phyloP scores from a whole-genome alignment of 768 basidiomycete genomes.

The Amanita pallidorosea region DNA sequence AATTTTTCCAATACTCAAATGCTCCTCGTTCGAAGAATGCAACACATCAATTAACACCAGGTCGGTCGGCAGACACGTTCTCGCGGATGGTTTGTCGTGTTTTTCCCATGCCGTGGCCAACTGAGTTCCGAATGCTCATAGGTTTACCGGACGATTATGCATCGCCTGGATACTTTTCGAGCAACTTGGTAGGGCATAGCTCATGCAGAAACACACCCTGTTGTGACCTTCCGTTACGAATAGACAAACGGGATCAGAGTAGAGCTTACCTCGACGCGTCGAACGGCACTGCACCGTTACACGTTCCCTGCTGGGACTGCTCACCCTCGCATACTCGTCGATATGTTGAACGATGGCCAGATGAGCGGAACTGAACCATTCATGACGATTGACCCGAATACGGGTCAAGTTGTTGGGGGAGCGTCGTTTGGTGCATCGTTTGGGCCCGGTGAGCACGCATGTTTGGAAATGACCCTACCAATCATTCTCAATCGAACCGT shows the following conservation, averaged over 20 bases:
- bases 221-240: neutral
- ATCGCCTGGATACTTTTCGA: slow-evolving; percentile 57
- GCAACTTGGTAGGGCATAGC: slow-evolving; percentile 33
- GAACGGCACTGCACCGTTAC: slow-evolving; percentile 50
- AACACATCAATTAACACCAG: slow-evolving; percentile 33
- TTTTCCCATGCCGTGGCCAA: neutral
- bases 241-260: slow-evolving; percentile 47
- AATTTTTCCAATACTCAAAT: slow-evolving; percentile 41
- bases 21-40: slow-evolving; percentile 42
- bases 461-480: neutral
- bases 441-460: slow-evolving; percentile 30
- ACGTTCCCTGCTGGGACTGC: slow-evolving; percentile 39
- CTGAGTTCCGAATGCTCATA: slow-evolving; percentile 10
- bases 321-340: slow-evolving; percentile 43
- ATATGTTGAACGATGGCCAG: slow-evolving; percentile 54
- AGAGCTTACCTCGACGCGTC: slow-evolving; percentile 48
- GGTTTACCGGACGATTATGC: slow-evolving; percentile 51
- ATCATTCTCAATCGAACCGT: neutral
- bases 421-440: slow-evolving; percentile 44
- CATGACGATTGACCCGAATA: slow-evolving; percentile 36
- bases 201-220: neutral
- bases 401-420: slow-evolving; percentile 39
- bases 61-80: slow-evolving; percentile 36
- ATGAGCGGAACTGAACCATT: slow-evolving; percentile 36
- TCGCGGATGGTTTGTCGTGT: slow-evolving; percentile 29